These are phyloP conservation scores for Rhizopus delemar DNA, from an alignment of 371 early-diverging fungal species.

Conservation along the genomic window DNA sequence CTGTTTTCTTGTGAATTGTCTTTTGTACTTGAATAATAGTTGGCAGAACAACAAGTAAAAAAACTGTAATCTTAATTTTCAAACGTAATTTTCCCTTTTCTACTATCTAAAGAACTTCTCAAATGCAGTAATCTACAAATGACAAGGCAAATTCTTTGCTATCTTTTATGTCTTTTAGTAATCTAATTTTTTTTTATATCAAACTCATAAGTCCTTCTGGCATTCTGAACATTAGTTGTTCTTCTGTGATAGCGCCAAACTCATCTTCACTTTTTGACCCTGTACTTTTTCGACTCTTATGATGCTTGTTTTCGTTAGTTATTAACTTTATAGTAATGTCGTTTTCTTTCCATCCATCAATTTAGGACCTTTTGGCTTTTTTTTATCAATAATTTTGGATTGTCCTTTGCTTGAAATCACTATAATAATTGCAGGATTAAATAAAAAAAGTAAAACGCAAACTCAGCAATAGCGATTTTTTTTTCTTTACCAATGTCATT, in stretches of 20 bases:
- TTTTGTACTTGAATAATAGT: slow-evolving; percentile 97
- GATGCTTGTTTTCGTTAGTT: slow-evolving; percentile 19
- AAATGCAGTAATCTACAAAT: not conserved
- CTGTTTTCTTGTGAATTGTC: slow-evolving; percentile 91
- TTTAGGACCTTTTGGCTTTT: slow-evolving; percentile 20
- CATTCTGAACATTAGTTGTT: slow-evolving; percentile 82
- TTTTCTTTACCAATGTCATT: slow-evolving; percentile 4
- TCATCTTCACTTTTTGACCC: slow-evolving; percentile 65
- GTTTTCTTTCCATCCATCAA: slow-evolving; percentile 19
- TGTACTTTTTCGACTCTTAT: slow-evolving; percentile 6
- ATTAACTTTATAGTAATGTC: slow-evolving; percentile 40
- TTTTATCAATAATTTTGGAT: slow-evolving; percentile 12
- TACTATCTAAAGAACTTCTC: slow-evolving; percentile 52
- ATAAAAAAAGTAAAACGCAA: slow-evolving; percentile 3
- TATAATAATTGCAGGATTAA: slow-evolving; percentile 1
- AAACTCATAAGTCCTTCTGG: slow-evolving; percentile 66
- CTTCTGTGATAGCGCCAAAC: slow-evolving; percentile 67
- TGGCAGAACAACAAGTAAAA: slow-evolving; percentile 88
- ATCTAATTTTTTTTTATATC: slow-evolving; percentile 64
- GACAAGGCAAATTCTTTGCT: slow-evolving; percentile 57
- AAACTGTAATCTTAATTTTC: slow-evolving; percentile 62
- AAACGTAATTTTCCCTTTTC: slow-evolving; percentile 71
- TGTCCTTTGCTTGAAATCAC: slow-evolving; percentile 10
- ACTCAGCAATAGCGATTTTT: not conserved
- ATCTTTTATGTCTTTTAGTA: slow-evolving; percentile 57